phyloP scores from a whole-genome alignment of 2,329 filamentous ascomycete genomes.

The Xylariaceae sp. region DNA sequence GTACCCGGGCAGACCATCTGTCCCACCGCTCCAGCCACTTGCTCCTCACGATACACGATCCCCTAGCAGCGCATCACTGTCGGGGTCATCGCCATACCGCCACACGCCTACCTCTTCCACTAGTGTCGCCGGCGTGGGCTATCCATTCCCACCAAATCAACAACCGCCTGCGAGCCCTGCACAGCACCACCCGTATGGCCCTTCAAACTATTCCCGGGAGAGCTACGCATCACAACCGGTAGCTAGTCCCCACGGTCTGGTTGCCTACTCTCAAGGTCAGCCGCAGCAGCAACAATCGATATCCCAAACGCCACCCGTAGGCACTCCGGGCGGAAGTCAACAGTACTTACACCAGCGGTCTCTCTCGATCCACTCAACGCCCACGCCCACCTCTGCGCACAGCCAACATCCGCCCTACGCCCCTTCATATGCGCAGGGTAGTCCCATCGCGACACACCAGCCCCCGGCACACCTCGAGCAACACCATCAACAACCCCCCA shows the following conservation, averaged over 20 bases:
- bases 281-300: constrained; percentile 27
- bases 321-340: constrained; percentile 36
- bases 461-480: constrained; percentile 34
- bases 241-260: constrained; percentile 30
- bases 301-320: constrained; percentile 47
- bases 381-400: constrained; percentile 58
- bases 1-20: constrained; percentile 34
- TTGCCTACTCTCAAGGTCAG: constrained; percentile 39
- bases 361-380: constrained; percentile 53
- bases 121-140: constrained; percentile 39
- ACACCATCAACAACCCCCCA: constrained; percentile 43
- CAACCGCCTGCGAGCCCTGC: constrained; percentile 25
- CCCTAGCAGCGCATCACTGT: constrained; percentile 41
- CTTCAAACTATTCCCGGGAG: constrained; percentile 40
- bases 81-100: constrained; percentile 46
- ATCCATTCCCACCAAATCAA: constrained; percentile 46
- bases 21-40: constrained; percentile 41
- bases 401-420: constrained; percentile 50
- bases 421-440: constrained; percentile 46
- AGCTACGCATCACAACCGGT: constrained; percentile 39
- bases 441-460: constrained; percentile 45
- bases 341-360: constrained; percentile 44
- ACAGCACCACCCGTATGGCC: constrained; percentile 43
- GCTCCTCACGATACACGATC: constrained; percentile 46
- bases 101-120: constrained; percentile 44